phyloP scores from a whole-genome alignment of 2,329 filamentous ascomycete species.

The Penicillium frequentans region DNA sequence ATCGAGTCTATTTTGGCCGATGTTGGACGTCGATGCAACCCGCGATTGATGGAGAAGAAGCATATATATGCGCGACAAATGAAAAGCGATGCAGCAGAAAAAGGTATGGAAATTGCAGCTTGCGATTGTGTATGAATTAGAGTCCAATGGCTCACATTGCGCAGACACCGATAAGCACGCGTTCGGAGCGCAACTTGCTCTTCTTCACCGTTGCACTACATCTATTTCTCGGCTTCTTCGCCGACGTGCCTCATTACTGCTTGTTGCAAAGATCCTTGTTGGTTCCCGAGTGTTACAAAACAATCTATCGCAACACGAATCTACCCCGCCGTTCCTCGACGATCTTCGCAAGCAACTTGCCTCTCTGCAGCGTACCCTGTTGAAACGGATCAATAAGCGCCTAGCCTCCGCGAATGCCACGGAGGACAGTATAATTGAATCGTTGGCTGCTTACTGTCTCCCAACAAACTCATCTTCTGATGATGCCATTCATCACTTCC shows the following conservation, averaged over 20 bases:
- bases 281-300: constrained; percentile 74
- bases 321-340: constrained; percentile 57
- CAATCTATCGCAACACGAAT: constrained; percentile 59
- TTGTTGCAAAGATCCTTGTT: constrained; percentile 71
- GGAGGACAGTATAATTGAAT: constrained; percentile 61
- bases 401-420: constrained; percentile 47
- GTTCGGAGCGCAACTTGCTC: constrained; percentile 57
- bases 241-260: constrained; percentile 51
- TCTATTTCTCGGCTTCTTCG: constrained; percentile 56
- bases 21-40: constrained; percentile 77
- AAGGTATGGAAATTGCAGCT: constrained; percentile 27
- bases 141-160: constrained; percentile 18
- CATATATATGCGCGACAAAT: constrained; percentile 56
- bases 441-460: constrained; percentile 78
- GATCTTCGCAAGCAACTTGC: constrained; percentile 64
- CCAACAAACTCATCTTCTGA: constrained; percentile 75
- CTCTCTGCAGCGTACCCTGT: constrained; percentile 61
- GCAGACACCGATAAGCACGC: constrained; percentile 44
- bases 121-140: not conserved
- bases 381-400: constrained; percentile 63
- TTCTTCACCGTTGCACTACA: constrained; percentile 58
- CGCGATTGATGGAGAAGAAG: constrained; percentile 67
- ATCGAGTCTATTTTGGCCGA: constrained; percentile 70
- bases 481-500: constrained; percentile 77
- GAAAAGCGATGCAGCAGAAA: constrained; percentile 34